These are phyloP conservation scores for Primulina huaijiensis DNA, from an alignment of 257 asterid species.

Conservation along the genomic window DNA sequence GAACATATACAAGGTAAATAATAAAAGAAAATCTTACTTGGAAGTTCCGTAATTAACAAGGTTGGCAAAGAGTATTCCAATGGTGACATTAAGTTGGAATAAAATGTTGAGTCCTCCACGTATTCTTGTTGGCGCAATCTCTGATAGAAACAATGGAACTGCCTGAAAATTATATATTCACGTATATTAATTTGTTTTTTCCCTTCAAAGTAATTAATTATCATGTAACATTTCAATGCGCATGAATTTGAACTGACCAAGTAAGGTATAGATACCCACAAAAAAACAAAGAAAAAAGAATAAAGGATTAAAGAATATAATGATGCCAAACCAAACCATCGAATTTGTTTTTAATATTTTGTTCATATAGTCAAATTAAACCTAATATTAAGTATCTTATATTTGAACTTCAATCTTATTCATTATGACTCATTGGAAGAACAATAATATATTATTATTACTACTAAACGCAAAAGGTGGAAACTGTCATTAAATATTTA, in stretches of 20 bases:
- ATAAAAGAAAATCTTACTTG: slow-evolving; percentile 37
- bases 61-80: slow-evolving; percentile 83
- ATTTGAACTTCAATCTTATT: too few species aligned
- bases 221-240: background rate
- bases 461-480: too few species aligned
- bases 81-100: slow-evolving; percentile 78
- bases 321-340: too few species aligned
- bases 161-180: slow-evolving; percentile 46
- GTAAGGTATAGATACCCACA: too few species aligned
- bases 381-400: too few species aligned
- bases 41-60: slow-evolving; percentile 80
- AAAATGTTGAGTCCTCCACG: slow-evolving; percentile 94
- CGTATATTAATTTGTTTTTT: too few species aligned
- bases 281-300: background rate
- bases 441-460: too few species aligned
- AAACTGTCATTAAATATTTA: too few species aligned
- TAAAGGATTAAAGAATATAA: background rate
- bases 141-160: slow-evolving; percentile 79
- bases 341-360: too few species aligned
- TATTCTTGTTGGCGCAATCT: slow-evolving; percentile 90
- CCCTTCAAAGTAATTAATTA: too few species aligned
- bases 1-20: too few species aligned
- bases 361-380: background rate
- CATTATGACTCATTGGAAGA: background rate
- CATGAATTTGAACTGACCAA: background rate